Evolutionary conservation across 768 basidiomycete genomes (phyloP).

Genomic region (Aureoboletus auriporus): DNA sequence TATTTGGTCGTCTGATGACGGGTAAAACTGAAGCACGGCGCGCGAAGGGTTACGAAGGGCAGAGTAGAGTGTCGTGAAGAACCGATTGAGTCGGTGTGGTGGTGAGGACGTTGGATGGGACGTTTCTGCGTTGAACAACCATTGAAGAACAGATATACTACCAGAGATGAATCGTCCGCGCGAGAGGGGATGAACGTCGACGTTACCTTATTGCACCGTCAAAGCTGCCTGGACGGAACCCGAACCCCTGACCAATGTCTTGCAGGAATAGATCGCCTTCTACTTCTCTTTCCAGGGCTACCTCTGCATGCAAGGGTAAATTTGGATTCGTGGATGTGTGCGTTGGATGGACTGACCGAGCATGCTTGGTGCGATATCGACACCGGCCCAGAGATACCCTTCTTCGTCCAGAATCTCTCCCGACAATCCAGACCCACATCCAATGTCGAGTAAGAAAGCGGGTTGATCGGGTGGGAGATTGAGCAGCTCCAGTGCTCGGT

Average conservation of each 20-base stretch:
- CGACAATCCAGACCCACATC: conserved; percentile 94
- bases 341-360: conserved; percentile 55
- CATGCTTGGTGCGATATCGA: conserved; percentile 97
- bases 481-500: conserved; percentile 88
- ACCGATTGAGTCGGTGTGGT: conserved; percentile 77
- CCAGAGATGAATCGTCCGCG: not conserved
- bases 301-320: conserved; percentile 52
- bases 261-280: conserved; percentile 96
- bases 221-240: conserved; percentile 94
- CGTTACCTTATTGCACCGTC: conserved; percentile 93
- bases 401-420: conserved; percentile 96
- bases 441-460: conserved; percentile 89
- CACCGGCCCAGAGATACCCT: conserved; percentile 89
- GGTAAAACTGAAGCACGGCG: conserved; percentile 92
- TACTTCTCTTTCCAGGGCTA: conserved; percentile 91
- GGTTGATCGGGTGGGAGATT: conserved; percentile 77
- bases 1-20: conserved; percentile 94
- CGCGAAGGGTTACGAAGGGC: conserved; percentile 81
- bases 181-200: not conserved
- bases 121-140: conserved; percentile 96
- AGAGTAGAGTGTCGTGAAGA: conserved; percentile 91
- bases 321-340: not conserved
- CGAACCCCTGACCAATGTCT: conserved; percentile 97
- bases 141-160: conserved; percentile 98
- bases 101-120: conserved; percentile 86